phyloP scores from a whole-genome alignment of 257 asterid genomes.

The Lycium ferocissimum region DNA sequence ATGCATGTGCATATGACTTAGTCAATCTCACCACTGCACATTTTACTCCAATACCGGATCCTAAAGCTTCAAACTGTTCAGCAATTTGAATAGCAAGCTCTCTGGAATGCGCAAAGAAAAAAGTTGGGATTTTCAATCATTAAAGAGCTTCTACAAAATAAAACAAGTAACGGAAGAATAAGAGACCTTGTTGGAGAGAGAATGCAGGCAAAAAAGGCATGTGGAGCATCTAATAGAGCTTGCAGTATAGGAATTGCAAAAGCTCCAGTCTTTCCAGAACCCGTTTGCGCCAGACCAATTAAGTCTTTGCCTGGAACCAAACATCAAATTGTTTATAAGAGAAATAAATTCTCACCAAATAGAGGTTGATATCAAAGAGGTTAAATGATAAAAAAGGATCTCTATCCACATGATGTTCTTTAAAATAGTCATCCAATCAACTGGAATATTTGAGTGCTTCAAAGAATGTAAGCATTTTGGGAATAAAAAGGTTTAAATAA shows the following conservation, averaged over 20 bases:
- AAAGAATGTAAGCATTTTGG: too few species aligned
- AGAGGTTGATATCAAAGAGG: conserved; percentile 2
- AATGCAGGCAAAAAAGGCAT: conserved; percentile 89
- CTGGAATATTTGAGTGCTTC: neutral
- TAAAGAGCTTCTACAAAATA: neutral
- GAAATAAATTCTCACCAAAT: conserved; percentile 5
- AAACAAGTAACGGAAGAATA: neutral
- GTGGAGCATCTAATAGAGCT: conserved; percentile 68
- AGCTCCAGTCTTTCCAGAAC: conserved; percentile 97
- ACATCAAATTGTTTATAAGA: neutral
- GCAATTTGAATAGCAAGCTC: conserved; percentile 90
- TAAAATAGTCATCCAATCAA: neutral
- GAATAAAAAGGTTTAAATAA: conserved; percentile 6
- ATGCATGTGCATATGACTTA: neutral
- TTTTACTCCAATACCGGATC: conserved; percentile 76
- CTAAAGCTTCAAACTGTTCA: conserved; percentile 91
- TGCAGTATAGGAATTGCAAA: conserved; percentile 91
- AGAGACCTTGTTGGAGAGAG: conserved; percentile 74
- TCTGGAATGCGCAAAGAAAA: conserved; percentile 38
- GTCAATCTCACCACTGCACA: conserved; percentile 67
- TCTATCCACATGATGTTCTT: neutral
- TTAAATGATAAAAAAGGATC: neutral
- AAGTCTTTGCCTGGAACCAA: conserved; percentile 63
- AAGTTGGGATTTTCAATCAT: neutral
- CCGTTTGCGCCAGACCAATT: conserved; percentile 94